Evolutionary conservation across 306 rosid species (phyloP).

Genomic region (Vicia faba): DNA sequence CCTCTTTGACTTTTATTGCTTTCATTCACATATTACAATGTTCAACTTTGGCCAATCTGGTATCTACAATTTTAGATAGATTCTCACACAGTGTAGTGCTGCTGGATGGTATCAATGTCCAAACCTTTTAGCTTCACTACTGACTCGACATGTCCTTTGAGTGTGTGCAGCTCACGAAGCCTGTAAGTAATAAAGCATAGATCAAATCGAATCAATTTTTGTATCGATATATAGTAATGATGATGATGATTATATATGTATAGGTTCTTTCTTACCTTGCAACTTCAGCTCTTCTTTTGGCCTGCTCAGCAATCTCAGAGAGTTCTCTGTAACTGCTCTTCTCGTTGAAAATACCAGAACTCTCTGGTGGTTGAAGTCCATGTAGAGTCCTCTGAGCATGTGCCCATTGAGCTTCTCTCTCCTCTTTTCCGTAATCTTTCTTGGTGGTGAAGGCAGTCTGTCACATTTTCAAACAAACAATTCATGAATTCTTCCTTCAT

Average conservation of each 20-base stretch:
- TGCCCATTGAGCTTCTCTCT: constrained; percentile 99
- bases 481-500: constrained; percentile 20
- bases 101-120: constrained; percentile 93
- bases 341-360: constrained; percentile 58
- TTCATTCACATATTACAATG: constrained; percentile 14
- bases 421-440: constrained; percentile 94
- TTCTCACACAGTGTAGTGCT: constrained; percentile 89
- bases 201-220: not conserved
- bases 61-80: constrained; percentile 35
- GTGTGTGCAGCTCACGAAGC: constrained; percentile 94
- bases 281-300: constrained; percentile 96
- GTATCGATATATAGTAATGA: not conserved
- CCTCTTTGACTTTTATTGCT: constrained; percentile 32
- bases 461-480: constrained; percentile 30
- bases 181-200: constrained; percentile 41
- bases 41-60: constrained; percentile 32
- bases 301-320: constrained; percentile 97
- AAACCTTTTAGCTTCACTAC: constrained; percentile 96
- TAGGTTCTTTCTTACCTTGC: constrained; percentile 67
- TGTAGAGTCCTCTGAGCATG: constrained; percentile 96
- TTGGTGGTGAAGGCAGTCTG: constrained; percentile 99
- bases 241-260: not conserved
- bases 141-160: constrained; percentile 97
- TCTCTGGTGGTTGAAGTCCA: constrained; percentile 91
- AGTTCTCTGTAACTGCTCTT: constrained; percentile 92